These are phyloP conservation scores for Helotiales sp. DNA, from an alignment of 2,329 filamentous ascomycete genomes.

Conservation along the genomic window DNA sequence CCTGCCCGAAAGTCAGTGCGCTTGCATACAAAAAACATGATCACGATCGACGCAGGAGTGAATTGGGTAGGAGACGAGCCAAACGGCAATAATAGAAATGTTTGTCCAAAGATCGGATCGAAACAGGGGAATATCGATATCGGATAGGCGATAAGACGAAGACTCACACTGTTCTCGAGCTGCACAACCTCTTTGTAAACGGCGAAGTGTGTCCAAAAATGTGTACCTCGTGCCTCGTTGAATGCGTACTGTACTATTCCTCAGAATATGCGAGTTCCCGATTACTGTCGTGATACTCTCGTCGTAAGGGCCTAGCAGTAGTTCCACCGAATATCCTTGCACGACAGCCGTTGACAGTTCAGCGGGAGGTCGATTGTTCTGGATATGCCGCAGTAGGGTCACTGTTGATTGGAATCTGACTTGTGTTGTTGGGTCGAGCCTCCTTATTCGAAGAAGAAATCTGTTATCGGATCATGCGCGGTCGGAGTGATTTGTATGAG, in stretches of 20 bases:
- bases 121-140: not conserved
- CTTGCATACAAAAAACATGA: slow-evolving; percentile 13
- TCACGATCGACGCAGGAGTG: slow-evolving; percentile 13
- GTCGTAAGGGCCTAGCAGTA: slow-evolving; percentile 20
- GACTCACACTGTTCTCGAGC: slow-evolving; percentile 9
- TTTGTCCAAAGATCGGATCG: slow-evolving; percentile 1
- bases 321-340: slow-evolving; percentile 25
- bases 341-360: slow-evolving; percentile 24
- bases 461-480: not conserved
- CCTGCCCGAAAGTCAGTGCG: slow-evolving; percentile 27
- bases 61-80: slow-evolving; percentile 11
- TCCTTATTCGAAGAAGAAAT: not conserved
- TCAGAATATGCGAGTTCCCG: slow-evolving; percentile 24
- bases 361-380: slow-evolving; percentile 13
- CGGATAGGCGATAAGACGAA: slow-evolving; percentile 3
- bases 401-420: no score
- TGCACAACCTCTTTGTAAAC: slow-evolving; percentile 2
- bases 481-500: not conserved
- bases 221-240: not conserved
- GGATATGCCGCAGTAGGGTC: slow-evolving; percentile 12
- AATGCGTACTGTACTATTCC: slow-evolving; percentile 8
- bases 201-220: slow-evolving; percentile 1
- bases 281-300: slow-evolving; percentile 8
- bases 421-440: not conserved
- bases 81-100: not conserved